Evolutionary conservation across 1,139 yeast genomes (phyloP), one percentile per base, ranked within the genome.

Genomic region (Yamadazyma membranifaciens): DNA sequence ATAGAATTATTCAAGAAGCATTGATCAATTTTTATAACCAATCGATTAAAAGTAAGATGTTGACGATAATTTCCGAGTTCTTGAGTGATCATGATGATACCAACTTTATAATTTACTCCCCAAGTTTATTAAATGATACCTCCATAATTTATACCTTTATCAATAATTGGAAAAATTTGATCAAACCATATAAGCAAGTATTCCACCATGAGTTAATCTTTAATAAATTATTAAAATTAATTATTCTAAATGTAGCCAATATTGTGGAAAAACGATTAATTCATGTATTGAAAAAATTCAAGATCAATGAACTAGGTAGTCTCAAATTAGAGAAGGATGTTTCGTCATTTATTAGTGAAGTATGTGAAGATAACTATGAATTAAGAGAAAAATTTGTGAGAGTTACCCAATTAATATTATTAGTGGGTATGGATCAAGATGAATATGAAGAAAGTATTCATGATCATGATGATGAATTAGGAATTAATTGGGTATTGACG

Each of bases 371-470:
- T 65, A 69, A 81, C 52, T 92, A 88, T 60, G 78, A 76, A 35
- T 66, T 89, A 51, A 72, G 96, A 47, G 92, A 87, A 45, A 78
- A 80, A 54, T 92, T 91, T 56, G 74, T 85, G 2, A 73, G 88
- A 45, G 81, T 88, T 3, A 88, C 96, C 0, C 98, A 91, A 59
- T 73, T 91, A 36, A 85, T 88, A 9, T 76, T 87, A 67, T 68
- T 88, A 36, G 70, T 89, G 31, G 94, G 96, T 2, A 75, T 88
- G 68, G 96, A 88, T 51, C 92, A 86, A 45, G 92, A 83, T 40
- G 95, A 86, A 51, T 72, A 71, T 42, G 74, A 67, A 34, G 66
- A 69, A 48, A 66, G 70, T 43, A 52, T 57, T 27, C 75, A 73
- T 37, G 75, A 67, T 35, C 60, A 61, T 9, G 75, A 69, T 26